Evolutionary conservation across 1,284 basidiomycete genomes (phyloP).

Genomic region (Mycena sp.): DNA sequence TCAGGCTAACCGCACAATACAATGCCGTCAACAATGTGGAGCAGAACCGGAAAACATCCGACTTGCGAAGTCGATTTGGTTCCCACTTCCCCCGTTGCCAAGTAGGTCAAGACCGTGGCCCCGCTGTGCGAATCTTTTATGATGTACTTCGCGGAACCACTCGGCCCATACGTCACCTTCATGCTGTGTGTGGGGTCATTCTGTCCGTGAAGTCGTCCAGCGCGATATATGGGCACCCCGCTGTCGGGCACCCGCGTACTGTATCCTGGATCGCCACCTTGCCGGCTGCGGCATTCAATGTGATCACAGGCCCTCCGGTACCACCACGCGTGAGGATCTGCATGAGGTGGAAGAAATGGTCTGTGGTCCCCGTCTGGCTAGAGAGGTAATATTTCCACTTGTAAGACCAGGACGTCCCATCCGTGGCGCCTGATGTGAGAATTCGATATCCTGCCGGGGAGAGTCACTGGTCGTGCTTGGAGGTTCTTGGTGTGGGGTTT

Average conservation of each 20-base stretch:
- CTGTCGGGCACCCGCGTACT: conserved; percentile 14
- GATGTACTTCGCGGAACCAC: conserved; percentile 24
- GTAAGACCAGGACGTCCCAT: conserved; percentile 22
- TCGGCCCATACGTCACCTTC: conserved; percentile 21
- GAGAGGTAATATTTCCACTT: conserved; percentile 27
- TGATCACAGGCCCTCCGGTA: conserved; percentile 24
- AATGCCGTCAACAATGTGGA: not conserved
- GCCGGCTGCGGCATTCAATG: conserved; percentile 24
- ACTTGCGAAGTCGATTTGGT: not conserved
- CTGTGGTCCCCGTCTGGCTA: conserved; percentile 21
- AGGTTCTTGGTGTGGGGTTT: conserved; percentile 26
- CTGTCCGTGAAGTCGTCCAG: conserved; percentile 23
- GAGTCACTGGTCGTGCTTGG: conserved; percentile 9
- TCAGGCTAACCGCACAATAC: not conserved
- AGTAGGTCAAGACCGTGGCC: conserved; percentile 25
- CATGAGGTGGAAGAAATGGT: conserved; percentile 33
- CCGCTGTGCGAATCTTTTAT: conserved; percentile 22
- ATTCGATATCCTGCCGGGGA: conserved; percentile 31
- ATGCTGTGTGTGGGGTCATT: conserved; percentile 30
- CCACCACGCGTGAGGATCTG: conserved; percentile 26
- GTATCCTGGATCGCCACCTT: conserved; percentile 23
- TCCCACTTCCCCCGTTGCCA: conserved; percentile 29
- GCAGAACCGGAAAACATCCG: not conserved
- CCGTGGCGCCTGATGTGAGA: conserved; percentile 11
- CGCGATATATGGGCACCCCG: conserved; percentile 24